Conservation (phyloP, 495 filamentous ascomycete species). For the Lentithecium fluviatile region DNA sequence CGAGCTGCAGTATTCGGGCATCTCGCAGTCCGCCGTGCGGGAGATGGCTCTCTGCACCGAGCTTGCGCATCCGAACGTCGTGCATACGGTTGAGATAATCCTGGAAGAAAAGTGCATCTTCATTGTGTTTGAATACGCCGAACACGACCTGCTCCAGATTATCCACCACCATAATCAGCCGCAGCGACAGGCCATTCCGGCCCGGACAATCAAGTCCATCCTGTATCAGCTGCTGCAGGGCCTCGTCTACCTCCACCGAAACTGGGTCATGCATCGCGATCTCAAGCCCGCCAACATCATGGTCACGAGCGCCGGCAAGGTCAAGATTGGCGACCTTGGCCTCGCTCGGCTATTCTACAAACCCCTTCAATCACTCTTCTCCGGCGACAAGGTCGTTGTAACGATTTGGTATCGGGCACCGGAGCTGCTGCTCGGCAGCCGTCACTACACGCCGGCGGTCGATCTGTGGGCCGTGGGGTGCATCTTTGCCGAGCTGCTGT, state of each 20-base stretch:
- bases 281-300: slow-evolving; percentile 99
- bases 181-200: slow-evolving; percentile 80
- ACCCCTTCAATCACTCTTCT: slow-evolving; percentile 84
- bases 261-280: slow-evolving; percentile 97
- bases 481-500: slow-evolving; percentile 93
- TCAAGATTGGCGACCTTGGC: slow-evolving; percentile 92
- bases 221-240: slow-evolving; percentile 94
- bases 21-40: slow-evolving; percentile 93
- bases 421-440: slow-evolving; percentile 83
- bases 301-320: slow-evolving; percentile 84
- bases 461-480: slow-evolving; percentile 98
- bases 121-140: slow-evolving; percentile 99
- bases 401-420: slow-evolving; percentile 99
- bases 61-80: slow-evolving; percentile 83
- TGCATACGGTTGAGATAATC: slow-evolving; percentile 91
- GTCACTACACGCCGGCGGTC: slow-evolving; percentile 94
- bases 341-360: slow-evolving; percentile 92
- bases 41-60: slow-evolving; percentile 99
- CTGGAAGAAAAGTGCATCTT: slow-evolving; percentile 98
- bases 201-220: slow-evolving; percentile 83
- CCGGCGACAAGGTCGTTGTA: slow-evolving; percentile 96
- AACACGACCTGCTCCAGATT: slow-evolving; percentile 95
- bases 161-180: slow-evolving; percentile 96
- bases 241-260: slow-evolving; percentile 88
- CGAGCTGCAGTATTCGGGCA: slow-evolving; percentile 93